Percentiles rank a stretch among this genome's conserved stretches.
phyloP scores from a whole-genome alignment of 495 filamentous ascomycete genomes.

The Tuber borchii region DNA sequence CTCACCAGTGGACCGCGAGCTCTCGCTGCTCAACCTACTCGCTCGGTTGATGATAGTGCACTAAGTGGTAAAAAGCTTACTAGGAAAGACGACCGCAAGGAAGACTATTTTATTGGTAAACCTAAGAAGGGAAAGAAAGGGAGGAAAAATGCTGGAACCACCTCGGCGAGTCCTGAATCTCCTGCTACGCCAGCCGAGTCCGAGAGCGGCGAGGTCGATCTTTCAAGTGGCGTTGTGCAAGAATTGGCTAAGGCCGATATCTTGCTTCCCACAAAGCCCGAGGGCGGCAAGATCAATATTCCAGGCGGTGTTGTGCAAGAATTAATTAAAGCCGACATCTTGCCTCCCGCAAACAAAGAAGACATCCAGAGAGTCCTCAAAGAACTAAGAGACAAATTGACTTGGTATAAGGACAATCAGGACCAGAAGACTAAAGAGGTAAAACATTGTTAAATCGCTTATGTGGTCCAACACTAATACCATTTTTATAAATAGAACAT shows the following conservation, averaged over 20 bases:
- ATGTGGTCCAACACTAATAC: slow-evolving; percentile 1
- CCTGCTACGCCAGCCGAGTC: slow-evolving; percentile 46
- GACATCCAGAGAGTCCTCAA: slow-evolving; percentile 72
- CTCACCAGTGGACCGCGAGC: slow-evolving; percentile 55
- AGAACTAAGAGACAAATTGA: slow-evolving; percentile 85
- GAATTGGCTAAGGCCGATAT: slow-evolving; percentile 75
- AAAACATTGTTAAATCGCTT: slow-evolving; percentile 39
- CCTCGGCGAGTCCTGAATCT: slow-evolving; percentile 43
- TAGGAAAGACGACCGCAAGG: slow-evolving; percentile 77
- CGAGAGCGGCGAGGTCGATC: slow-evolving; percentile 65
- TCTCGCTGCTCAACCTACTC: slow-evolving; percentile 68
- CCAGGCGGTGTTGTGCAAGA: slow-evolving; percentile 86
- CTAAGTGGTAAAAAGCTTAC: slow-evolving; percentile 71
- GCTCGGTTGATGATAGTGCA: slow-evolving; percentile 69
- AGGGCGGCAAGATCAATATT: slow-evolving; percentile 69
- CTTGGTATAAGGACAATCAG: slow-evolving; percentile 89
- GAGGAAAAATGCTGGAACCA: slow-evolving; percentile 63
- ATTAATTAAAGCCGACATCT: slow-evolving; percentile 70
- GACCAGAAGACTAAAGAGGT: slow-evolving; percentile 86
- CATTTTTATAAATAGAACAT: slow-evolving; percentile 55
- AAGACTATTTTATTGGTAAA: slow-evolving; percentile 75
- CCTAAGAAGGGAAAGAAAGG: slow-evolving; percentile 89
- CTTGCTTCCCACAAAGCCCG: slow-evolving; percentile 66
- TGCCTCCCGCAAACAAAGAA: slow-evolving; percentile 74
- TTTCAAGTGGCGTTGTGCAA: slow-evolving; percentile 82